A percentile compares a stretch with the other conserved stretches of the same genome.
Conservation (phyloP, 2,329 filamentous ascomycete genomes). For the Ceratocystis lukuohia region DNA sequence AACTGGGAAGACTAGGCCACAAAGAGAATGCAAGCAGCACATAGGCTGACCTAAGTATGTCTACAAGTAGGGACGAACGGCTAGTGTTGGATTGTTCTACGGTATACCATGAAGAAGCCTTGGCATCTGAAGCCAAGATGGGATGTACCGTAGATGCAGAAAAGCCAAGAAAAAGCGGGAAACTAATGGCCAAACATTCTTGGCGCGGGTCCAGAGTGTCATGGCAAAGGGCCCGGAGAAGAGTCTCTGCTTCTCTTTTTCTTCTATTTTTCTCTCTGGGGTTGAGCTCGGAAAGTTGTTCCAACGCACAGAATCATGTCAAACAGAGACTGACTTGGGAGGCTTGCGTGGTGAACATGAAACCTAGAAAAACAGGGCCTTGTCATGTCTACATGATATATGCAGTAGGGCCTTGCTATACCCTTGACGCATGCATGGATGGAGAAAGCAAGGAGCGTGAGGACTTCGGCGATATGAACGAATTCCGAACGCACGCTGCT, state of each 20-base stretch:
- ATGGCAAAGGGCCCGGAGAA: neutral
- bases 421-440: too few relatives aligned
- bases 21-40: neutral
- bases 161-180: neutral
- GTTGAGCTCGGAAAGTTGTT: neutral
- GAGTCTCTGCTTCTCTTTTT: neutral
- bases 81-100: neutral
- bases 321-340: neutral
- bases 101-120: neutral
- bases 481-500: neutral
- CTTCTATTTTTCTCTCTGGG: neutral
- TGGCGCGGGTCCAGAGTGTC: neutral
- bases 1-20: neutral
- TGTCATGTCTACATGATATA: neutral
- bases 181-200: neutral
- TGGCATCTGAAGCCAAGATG: slow-evolving; percentile 3
- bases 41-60: neutral
- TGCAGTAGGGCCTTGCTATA: neutral
- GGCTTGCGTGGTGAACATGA: neutral
- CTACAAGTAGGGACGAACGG: neutral
- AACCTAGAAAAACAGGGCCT: neutral
- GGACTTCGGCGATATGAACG: neutral
- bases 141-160: neutral
- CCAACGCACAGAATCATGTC: neutral
- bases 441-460: too few relatives aligned